Evolutionary conservation across 2,329 filamentous ascomycete genomes (phyloP).

Genomic region (Paraphaeosphaeria minitans): DNA sequence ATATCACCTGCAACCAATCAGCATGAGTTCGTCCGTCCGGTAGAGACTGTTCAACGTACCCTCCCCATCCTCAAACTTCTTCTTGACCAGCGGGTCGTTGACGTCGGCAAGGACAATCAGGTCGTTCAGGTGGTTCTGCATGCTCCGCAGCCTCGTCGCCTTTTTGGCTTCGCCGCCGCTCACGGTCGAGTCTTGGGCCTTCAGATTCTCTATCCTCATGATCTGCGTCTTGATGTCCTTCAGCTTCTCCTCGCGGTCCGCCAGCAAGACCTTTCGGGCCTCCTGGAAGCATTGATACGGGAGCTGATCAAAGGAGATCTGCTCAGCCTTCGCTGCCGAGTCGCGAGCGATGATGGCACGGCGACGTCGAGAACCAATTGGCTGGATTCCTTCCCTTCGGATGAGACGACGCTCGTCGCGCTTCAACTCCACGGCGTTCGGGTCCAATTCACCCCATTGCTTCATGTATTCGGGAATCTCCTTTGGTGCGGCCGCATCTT

Average conservation of each 20-base stretch:
- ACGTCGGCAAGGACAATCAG: conserved; percentile 91
- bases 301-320: conserved; percentile 87
- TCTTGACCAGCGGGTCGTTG: conserved; percentile 93
- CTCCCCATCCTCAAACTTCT: conserved; percentile 87
- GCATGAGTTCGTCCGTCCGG: neutral
- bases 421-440: conserved; percentile 41
- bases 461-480: conserved; percentile 39
- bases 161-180: conserved; percentile 68
- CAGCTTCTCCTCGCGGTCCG: conserved; percentile 82
- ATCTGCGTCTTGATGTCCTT: conserved; percentile 70
- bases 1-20: conserved; percentile 73
- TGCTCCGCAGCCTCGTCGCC: conserved; percentile 68
- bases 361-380: conserved; percentile 83
- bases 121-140: conserved; percentile 74
- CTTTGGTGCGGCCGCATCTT: conserved; percentile 18
- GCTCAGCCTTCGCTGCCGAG: conserved; percentile 58
- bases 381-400: conserved; percentile 66
- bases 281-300: conserved; percentile 99
- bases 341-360: conserved; percentile 56
- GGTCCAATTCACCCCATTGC: conserved; percentile 43
- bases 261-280: conserved; percentile 79
- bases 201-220: conserved; percentile 70
- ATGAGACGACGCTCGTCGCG: conserved; percentile 70
- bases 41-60: conserved; percentile 61
- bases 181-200: conserved; percentile 62